Evolutionary conservation across 164 flowering plant species (phyloP).

Genomic region (Vitis labrusca): DNA sequence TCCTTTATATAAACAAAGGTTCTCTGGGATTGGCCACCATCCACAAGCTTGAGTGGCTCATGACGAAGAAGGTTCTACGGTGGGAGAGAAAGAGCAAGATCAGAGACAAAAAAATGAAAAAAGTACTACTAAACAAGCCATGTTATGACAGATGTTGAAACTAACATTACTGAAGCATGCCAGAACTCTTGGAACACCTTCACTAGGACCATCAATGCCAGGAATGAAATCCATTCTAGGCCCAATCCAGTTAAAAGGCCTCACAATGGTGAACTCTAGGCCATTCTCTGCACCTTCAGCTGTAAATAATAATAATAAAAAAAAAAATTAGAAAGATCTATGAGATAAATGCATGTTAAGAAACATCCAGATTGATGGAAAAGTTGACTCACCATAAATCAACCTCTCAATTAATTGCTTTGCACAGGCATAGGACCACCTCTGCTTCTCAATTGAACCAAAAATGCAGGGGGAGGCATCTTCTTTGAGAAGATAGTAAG

Average conservation of each 20-base stretch:
- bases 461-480: conserved; percentile 83
- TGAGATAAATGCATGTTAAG: background rate
- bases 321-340: background rate
- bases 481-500: conserved; percentile 65
- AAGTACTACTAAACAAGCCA: background rate
- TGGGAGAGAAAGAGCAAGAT: background rate
- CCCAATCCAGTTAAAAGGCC: conserved; percentile 94
- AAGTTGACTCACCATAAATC: conserved; percentile 54
- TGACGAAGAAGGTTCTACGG: conserved; percentile 52
- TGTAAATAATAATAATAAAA: conserved; percentile 15
- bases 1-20: conserved; percentile 68
- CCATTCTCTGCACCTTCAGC: conserved; percentile 86
- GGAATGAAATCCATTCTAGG: conserved; percentile 92
- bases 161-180: conserved; percentile 92
- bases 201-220: conserved; percentile 90
- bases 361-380: background rate
- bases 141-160: background rate
- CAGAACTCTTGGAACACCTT: conserved; percentile 85
- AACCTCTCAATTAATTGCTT: conserved; percentile 91
- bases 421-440: conserved; percentile 98
- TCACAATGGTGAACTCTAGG: conserved; percentile 76
- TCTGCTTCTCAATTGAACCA: conserved; percentile 83
- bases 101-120: background rate
- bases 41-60: conserved; percentile 71
- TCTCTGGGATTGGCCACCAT: conserved; percentile 70